Evolutionary conservation across 139 green algal species (phyloP).

Genomic region (Dunaliella primolecta): DNA sequence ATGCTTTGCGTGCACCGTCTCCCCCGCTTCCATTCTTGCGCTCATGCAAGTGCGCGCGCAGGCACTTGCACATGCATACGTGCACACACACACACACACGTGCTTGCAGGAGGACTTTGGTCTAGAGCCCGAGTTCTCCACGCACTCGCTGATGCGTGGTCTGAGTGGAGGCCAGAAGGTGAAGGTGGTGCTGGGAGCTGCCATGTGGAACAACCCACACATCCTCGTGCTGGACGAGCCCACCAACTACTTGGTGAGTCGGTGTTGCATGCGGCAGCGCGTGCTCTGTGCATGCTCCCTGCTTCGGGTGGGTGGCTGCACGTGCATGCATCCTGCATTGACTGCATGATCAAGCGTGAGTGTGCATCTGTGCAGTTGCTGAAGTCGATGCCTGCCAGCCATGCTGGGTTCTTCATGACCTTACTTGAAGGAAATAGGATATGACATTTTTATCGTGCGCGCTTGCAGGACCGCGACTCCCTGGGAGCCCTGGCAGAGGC

Average conservation of each 20-base stretch:
- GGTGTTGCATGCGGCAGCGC: not conserved
- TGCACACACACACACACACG: not conserved
- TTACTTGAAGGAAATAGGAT: too few species aligned
- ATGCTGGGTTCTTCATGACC: too few species aligned
- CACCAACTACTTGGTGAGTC: slow-evolving; percentile 82
- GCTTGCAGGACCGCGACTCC: slow-evolving; percentile 58
- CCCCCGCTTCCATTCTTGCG: too few species aligned
- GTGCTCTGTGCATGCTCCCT: not conserved
- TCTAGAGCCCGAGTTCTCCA: slow-evolving; percentile 86
- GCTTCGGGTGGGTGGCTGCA: too few species aligned
- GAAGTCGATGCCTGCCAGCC: too few species aligned
- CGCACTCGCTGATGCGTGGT: slow-evolving; percentile 83
- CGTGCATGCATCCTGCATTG: too few species aligned
- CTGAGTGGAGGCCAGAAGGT: slow-evolving; percentile 89
- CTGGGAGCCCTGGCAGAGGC: slow-evolving; percentile 76
- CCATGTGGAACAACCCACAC: slow-evolving; percentile 84
- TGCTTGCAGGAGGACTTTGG: slow-evolving; percentile 63
- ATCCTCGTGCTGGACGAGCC: slow-evolving; percentile 88
- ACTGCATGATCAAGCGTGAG: too few species aligned
- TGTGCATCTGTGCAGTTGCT: too few species aligned
- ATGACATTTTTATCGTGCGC: too few species aligned
- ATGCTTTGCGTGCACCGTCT: too few species aligned
- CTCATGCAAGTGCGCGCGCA: not conserved
- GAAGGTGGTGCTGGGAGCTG: slow-evolving; percentile 64
- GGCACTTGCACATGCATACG: not conserved